These are phyloP conservation scores for Kluyveromyces lactis DNA, from an alignment of 805 yeast genomes.

Conservation along the genomic window DNA sequence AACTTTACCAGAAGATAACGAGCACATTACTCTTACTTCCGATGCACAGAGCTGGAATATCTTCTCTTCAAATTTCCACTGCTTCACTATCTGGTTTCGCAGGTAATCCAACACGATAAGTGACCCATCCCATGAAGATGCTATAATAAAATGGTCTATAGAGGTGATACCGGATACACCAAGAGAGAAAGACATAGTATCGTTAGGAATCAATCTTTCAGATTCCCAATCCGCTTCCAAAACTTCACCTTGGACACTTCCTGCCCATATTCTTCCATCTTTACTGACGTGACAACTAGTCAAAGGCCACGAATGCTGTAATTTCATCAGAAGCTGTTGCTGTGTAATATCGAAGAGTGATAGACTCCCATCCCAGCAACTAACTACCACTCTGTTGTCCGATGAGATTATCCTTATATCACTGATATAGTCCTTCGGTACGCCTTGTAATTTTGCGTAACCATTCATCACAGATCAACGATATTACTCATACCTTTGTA, in stretches of 20 bases:
- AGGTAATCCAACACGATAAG: conserved; percentile 41
- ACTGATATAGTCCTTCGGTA: conserved; percentile 22
- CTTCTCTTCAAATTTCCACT: conserved; percentile 10
- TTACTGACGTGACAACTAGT: conserved; percentile 12
- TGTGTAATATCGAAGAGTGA: conserved; percentile 34
- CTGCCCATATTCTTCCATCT: conserved; percentile 33
- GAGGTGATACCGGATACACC: conserved; percentile 33
- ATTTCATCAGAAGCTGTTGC: conserved; percentile 6
- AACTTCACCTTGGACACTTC: conserved; percentile 49
- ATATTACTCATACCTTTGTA: neutral
- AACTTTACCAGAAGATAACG: conserved; percentile 43
- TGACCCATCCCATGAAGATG: conserved; percentile 58
- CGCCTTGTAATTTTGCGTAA: conserved; percentile 5
- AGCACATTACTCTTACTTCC: conserved; percentile 40
- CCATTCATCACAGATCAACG: neutral
- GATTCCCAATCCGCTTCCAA: conserved; percentile 44
- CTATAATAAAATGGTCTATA: conserved; percentile 31
- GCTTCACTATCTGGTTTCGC: conserved; percentile 10
- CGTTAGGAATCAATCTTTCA: conserved; percentile 15
- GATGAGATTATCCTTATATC: conserved; percentile 18
- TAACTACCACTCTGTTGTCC: conserved; percentile 34
- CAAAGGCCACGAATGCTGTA: conserved; percentile 11
- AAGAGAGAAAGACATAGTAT: conserved; percentile 25
- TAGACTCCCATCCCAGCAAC: conserved; percentile 52
- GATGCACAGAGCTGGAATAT: conserved; percentile 54